A percentile compares a stretch with the other conserved stretches of the same genome.
Conservation (phyloP, 1,284 basidiomycete genomes). For the Moniliella sp. region DNA sequence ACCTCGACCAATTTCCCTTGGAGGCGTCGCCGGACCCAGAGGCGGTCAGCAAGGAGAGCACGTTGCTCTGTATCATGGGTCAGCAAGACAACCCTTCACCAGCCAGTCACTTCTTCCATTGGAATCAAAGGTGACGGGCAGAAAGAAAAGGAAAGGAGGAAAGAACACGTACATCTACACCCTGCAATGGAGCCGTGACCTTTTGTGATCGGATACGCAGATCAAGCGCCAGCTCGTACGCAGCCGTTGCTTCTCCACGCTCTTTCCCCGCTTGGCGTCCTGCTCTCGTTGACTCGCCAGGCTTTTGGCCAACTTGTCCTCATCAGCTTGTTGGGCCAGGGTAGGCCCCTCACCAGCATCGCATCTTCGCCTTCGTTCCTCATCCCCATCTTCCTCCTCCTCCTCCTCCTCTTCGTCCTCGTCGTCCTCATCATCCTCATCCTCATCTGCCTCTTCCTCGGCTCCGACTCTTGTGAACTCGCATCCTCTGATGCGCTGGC, state of each 20-base stretch:
- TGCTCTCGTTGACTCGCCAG: neutral
- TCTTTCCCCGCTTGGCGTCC: neutral
- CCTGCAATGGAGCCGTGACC: neutral
- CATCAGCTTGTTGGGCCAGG: neutral
- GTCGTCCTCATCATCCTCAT: neutral
- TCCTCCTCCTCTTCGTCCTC: neutral
- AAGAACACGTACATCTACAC: conserved; percentile 2
- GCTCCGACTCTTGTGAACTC: no score
- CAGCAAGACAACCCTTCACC: no score
- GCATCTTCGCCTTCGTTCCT: no score
- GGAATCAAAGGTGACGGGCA: no score
- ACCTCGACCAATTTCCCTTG: neutral
- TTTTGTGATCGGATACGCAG: conserved; percentile 20
- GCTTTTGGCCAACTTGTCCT: neutral
- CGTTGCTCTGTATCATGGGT: conserved; percentile 5
- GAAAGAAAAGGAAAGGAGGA: no score
- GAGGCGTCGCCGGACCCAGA: conserved; percentile 1
- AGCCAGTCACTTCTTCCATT: no score
- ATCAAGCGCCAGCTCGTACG: conserved; percentile 6
- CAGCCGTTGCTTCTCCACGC: neutral
- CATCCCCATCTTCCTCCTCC: no score
- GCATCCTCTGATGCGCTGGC: no score
- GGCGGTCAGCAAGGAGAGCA: conserved; percentile 8
- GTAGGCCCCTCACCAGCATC: no score
- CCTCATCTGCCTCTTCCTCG: neutral